phyloP scores from a whole-genome alignment of 176 grass and related monocot species.

The Juncus effusus region DNA sequence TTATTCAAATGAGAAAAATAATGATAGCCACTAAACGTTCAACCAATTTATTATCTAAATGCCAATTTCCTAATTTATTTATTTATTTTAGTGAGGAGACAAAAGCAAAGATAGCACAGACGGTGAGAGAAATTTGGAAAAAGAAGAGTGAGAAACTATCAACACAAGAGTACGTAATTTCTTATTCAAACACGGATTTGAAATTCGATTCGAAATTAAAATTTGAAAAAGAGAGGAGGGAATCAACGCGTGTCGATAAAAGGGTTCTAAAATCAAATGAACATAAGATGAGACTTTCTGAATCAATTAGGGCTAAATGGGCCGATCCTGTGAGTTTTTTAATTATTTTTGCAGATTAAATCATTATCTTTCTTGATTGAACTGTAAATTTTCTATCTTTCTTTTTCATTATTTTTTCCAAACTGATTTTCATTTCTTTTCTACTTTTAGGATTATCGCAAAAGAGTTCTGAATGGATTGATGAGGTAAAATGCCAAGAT shows the following conservation, averaged over 20 bases:
- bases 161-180: constrained; percentile 38
- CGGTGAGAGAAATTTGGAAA: constrained; percentile 62
- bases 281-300: constrained; percentile 83
- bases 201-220: no score
- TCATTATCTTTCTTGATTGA: not conserved
- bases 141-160: constrained; percentile 49
- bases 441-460: constrained; percentile 56
- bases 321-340: constrained; percentile 55
- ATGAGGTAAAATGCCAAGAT: constrained; percentile 50
- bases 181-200: no score
- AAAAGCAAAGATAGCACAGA: constrained; percentile 64
- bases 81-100: constrained; percentile 61
- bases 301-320: constrained; percentile 85
- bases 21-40: no score
- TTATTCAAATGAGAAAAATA: no score
- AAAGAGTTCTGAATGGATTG: constrained; percentile 79
- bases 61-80: not conserved
- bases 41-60: no score
- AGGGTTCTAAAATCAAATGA: constrained; percentile 70
- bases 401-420: not conserved
- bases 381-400: constrained; percentile 15
- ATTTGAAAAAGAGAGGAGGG: constrained; percentile 40
- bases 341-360: no score
- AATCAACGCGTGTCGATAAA: constrained; percentile 17
- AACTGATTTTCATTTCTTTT: no score